A percentile compares a stretch with the other conserved stretches of the same genome.
Evolutionary conservation across 192 early-diverging fungal genomes (phyloP).

Genomic region (Coemansia sp.): DNA sequence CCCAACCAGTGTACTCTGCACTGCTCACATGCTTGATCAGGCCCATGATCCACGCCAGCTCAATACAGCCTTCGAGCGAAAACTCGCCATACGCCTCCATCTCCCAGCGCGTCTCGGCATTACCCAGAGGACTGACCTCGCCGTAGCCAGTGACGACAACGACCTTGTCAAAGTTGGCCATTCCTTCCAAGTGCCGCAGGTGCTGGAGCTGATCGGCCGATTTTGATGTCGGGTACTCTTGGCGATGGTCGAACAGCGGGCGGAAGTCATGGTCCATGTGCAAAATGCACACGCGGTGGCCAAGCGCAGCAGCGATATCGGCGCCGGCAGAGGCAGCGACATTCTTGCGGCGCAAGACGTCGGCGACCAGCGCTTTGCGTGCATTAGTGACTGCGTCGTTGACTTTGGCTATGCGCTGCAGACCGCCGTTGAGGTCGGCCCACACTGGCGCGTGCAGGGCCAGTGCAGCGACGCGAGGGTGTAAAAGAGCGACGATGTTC

Average conservation of each 20-base stretch:
- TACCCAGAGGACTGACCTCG: conserved; percentile 93
- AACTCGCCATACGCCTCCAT: conserved; percentile 85
- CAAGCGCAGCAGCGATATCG: conserved; percentile 13
- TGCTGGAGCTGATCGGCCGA: conserved; percentile 66
- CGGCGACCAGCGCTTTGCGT: background rate
- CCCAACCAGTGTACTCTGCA: conserved; percentile 67
- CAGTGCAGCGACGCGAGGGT: conserved; percentile 73
- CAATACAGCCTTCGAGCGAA: conserved; percentile 73
- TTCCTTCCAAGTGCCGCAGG: conserved; percentile 64
- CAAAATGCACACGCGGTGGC: conserved; percentile 7
- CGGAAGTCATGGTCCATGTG: conserved; percentile 39
- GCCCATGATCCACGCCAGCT: conserved; percentile 99
- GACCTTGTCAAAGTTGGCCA: conserved; percentile 89
- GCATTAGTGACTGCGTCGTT: conserved; percentile 7
- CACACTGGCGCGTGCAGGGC: conserved; percentile 81
- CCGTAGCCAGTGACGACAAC: conserved; percentile 92
- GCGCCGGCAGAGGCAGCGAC: conserved; percentile 20
- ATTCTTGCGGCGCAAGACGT: background rate
- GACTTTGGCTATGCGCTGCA: conserved; percentile 72
- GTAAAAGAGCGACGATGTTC: conserved; percentile 89
- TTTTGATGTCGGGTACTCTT: conserved; percentile 74
- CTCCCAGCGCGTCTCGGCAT: conserved; percentile 94
- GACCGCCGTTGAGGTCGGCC: conserved; percentile 95
- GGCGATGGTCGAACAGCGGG: conserved; percentile 87
- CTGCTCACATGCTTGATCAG: conserved; percentile 84